A percentile compares a stretch with the other conserved stretches of the same genome.
These are phyloP conservation scores for Barnettozyma wickerhamii DNA, from an alignment of 805 yeast species.

Conservation along the genomic window DNA sequence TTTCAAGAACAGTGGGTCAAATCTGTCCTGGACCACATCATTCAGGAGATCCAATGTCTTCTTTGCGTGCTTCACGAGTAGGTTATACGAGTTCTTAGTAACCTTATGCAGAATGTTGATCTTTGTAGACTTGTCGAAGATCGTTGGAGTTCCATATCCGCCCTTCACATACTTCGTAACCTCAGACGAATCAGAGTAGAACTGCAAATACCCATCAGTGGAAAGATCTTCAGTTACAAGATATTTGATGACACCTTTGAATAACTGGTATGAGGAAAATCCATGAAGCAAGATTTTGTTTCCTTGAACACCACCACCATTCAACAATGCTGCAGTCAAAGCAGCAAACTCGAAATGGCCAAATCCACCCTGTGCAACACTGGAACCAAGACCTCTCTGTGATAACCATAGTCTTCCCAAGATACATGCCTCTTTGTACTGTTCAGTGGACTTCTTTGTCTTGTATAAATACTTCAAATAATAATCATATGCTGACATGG, in stretches of 20 bases:
- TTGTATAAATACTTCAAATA: conserved; percentile 74
- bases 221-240: conserved; percentile 75
- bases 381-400: conserved; percentile 76
- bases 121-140: conserved; percentile 72
- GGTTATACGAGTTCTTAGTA: conserved; percentile 60
- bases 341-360: conserved; percentile 89
- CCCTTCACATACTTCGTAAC: conserved; percentile 39
- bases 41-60: conserved; percentile 65
- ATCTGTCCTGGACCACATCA: conserved; percentile 81
- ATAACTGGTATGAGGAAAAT: conserved; percentile 87
- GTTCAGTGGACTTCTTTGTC: conserved; percentile 68
- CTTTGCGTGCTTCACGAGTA: conserved; percentile 60
- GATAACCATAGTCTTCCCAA: conserved; percentile 87
- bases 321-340: conserved; percentile 72
- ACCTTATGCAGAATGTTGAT: conserved; percentile 80
- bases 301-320: conserved; percentile 78
- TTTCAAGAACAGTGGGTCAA: conserved; percentile 69
- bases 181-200: conserved; percentile 42
- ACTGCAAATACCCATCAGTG: conserved; percentile 59
- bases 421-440: conserved; percentile 82
- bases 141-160: conserved; percentile 70
- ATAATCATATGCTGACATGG: conserved; percentile 64
- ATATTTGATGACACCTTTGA: conserved; percentile 81
- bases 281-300: conserved; percentile 79
- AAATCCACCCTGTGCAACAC: conserved; percentile 69